Evolutionary conservation across 768 basidiomycete genomes (phyloP), one percentile per base, ranked within the genome.

Genomic region (Suillus fuscotomentosus): DNA sequence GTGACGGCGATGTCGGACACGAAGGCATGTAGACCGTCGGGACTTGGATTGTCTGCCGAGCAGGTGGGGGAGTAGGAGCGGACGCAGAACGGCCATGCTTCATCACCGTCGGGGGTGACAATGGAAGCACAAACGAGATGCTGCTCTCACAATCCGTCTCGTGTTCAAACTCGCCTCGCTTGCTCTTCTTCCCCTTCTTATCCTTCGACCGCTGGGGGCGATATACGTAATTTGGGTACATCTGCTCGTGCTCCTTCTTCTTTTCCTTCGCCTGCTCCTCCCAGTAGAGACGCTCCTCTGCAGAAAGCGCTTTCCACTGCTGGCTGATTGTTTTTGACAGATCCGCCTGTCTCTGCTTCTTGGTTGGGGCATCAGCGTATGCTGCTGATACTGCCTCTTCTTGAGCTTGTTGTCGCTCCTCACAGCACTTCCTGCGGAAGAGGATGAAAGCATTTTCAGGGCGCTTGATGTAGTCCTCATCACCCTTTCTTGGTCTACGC

Each of bases 381-480:
- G 71, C 55, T 0, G 64, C 65, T 20, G 75, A 70, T 7, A 74
- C 77, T 3, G 78, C 82, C 60, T 85, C 85, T 57, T 84, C 85
- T 61, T 78, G 80, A 53, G 83, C 82, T 15, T 79, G 78, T 74
- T 89, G 86, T 41, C 87, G 85, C 60, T 90, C 88, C 76, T 89
- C 87, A 76, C 88, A 90, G 77, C 88, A 90, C 70, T 89, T 86
- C 69, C 90, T 84, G 62, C 91, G 86, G 84, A 92, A 92, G 62
- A 92, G 83, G 73, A 92, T 92, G 81, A 92, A 92, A 9, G 91
- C 91, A 71, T 92, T 92, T 78, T 91, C 89, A 2, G 90, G 91
- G 50, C 91, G 86, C 76, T 91, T 91, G 80, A 92, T 86, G 72
- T 92, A 92, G 75, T 90, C 89, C 57, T 89, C 89, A 76, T 92